Evolutionary conservation across 2,329 filamentous ascomycete species (phyloP).

Genomic region (Nemania sp.): DNA sequence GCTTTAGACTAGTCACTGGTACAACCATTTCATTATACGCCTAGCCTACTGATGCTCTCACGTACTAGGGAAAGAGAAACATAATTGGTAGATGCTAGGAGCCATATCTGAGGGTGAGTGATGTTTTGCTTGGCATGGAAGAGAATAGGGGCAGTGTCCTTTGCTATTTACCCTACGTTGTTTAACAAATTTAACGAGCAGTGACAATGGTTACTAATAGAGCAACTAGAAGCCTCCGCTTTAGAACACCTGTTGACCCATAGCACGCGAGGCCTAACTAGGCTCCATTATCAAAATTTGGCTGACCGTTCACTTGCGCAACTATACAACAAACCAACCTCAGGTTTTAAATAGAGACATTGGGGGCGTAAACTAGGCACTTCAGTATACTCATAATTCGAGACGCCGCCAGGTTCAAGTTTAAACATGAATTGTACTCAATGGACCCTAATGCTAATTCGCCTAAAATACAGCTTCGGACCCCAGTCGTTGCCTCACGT

Average conservation of each 20-base stretch:
- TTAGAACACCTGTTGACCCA: background rate
- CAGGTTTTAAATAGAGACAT: background rate
- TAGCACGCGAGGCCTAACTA: background rate
- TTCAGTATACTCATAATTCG: background rate
- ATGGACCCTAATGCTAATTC: conserved; percentile 48
- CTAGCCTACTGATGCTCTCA: background rate
- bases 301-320: background rate
- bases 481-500: conserved; percentile 48
- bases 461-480: conserved; percentile 50
- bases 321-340: background rate
- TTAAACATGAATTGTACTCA: conserved; percentile 39
- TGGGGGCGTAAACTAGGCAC: background rate
- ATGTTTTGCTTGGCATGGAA: background rate
- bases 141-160: no score
- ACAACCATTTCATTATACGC: background rate
- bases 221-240: background rate
- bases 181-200: background rate
- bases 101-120: background rate
- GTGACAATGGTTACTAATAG: background rate
- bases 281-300: background rate
- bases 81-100: background rate
- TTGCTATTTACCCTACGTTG: background rate
- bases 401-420: background rate
- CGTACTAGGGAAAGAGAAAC: background rate
- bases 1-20: background rate